phyloP scores from a whole-genome alignment of 768 basidiomycete genomes.

The Pluteus cervinus region DNA sequence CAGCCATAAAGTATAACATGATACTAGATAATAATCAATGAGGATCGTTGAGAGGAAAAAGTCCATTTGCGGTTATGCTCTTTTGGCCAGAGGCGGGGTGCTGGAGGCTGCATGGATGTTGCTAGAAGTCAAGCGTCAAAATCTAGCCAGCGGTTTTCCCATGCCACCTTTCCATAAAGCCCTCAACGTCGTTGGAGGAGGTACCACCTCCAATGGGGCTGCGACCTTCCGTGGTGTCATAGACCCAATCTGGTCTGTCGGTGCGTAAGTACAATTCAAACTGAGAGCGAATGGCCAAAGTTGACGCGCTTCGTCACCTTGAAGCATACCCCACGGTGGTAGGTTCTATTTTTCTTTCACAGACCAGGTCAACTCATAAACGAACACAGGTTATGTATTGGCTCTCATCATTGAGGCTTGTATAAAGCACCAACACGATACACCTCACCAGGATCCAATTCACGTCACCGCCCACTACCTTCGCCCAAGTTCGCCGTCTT shows the following conservation, averaged over 20 bases:
- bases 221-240: no score
- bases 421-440: slow-evolving; percentile 40
- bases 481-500: slow-evolving; percentile 30
- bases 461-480: slow-evolving; percentile 59
- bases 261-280: slow-evolving; percentile 30
- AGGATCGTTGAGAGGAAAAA: no score
- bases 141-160: background rate
- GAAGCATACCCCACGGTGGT: slow-evolving; percentile 58
- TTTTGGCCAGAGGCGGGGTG: slow-evolving; percentile 23
- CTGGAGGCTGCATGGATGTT: slow-evolving; percentile 6
- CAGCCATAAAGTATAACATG: no score
- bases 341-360: background rate
- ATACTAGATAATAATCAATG: no score
- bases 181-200: slow-evolving; percentile 22
- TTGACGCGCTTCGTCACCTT: no score
- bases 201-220: no score
- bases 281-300: no score
- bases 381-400: slow-evolving; percentile 60
- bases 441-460: slow-evolving; percentile 48
- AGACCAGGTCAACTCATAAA: no score
- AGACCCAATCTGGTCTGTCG: slow-evolving; percentile 40
- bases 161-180: slow-evolving; percentile 39
- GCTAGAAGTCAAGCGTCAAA: background rate
- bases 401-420: slow-evolving; percentile 51
- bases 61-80: slow-evolving; percentile 33